Evolutionary conservation across 2,329 filamentous ascomycete genomes (phyloP), one percentile per base, ranked within the genome.

Genomic region (Penicillium hordei): DNA sequence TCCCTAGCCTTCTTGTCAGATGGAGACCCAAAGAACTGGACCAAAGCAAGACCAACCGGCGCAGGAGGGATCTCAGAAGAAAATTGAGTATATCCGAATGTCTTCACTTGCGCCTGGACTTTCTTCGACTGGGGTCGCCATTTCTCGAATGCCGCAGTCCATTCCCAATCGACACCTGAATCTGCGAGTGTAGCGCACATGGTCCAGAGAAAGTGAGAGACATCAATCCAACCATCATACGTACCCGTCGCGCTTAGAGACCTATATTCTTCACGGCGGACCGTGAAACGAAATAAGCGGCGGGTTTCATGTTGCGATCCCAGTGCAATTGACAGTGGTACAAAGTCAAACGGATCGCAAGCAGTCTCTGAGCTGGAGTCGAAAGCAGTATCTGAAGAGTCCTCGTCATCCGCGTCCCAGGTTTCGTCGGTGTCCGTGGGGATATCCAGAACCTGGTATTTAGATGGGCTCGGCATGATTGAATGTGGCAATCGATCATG

Each of bases 131-230:
- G 50, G 2, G 49, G 42, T 15, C 42, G 34, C 34, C 21, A 53
- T n/a, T 53, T 21, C 15, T 53, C 42, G 7, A 57, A 57, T 23
- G 43, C n/a, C 9, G 9, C 19, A 0, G 55, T 36, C 55, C 55
- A 57, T 31, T 53, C 49, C 4, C 1, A 29, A 34, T 57, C 55
- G n/a, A 29, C 29, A 8, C 34, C 49, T n/a, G 48, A n/a, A 19
- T 52, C 55, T 10, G 55, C 49, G 1, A 57, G 49, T 19, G 49
- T 42, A 36, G 55, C 55, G 8, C 55, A 53, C 55, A 57, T 48
- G 17, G 31, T 23, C 55, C 55, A 57, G 9, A 57, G 42, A 8
- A 57, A 45, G 31, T 57, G 51, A 17, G 55, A 53, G 5, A 6
- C n/a, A n/a, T 42, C 36, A n/a, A 33, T 46, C 55, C 55, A 57